phyloP scores from a whole-genome alignment of 371 early-diverging fungal species.

The Dichotomocladium elegans region DNA sequence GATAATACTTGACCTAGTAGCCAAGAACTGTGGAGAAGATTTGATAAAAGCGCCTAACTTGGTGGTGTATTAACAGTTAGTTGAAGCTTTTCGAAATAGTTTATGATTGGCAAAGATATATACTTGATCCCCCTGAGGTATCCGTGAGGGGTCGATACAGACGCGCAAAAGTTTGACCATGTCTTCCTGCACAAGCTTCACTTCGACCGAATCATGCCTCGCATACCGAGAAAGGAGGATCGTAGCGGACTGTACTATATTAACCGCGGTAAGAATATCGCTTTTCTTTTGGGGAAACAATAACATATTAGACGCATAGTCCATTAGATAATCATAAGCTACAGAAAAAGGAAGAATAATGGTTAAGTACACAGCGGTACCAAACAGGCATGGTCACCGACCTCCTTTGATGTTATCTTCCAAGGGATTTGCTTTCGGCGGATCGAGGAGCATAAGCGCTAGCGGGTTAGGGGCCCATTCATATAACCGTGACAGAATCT shows the following conservation, averaged over 20 bases:
- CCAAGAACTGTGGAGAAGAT: too few species aligned
- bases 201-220: background rate
- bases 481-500: conserved; percentile 26
- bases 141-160: too few species aligned
- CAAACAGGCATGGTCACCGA: too few species aligned
- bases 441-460: conserved; percentile 3
- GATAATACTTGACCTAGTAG: background rate
- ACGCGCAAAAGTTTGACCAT: too few species aligned
- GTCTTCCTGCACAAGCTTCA: background rate
- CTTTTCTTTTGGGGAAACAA: background rate
- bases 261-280: conserved; percentile 5
- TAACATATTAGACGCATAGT: background rate
- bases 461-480: conserved; percentile 23
- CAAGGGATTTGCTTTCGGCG: background rate
- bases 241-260: conserved; percentile 3
- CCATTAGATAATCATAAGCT: conserved; percentile 10
- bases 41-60: too few species aligned
- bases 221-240: conserved; percentile 7
- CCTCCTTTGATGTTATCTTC: background rate
- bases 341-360: too few species aligned
- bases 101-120: too few species aligned
- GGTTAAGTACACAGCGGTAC: too few species aligned
- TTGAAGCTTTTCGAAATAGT: too few species aligned
- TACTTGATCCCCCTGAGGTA: too few species aligned
- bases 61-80: too few species aligned